Evolutionary conservation across 2,329 filamentous ascomycete genomes (phyloP).

Genomic region (Hypoxylon rubiginosum): DNA sequence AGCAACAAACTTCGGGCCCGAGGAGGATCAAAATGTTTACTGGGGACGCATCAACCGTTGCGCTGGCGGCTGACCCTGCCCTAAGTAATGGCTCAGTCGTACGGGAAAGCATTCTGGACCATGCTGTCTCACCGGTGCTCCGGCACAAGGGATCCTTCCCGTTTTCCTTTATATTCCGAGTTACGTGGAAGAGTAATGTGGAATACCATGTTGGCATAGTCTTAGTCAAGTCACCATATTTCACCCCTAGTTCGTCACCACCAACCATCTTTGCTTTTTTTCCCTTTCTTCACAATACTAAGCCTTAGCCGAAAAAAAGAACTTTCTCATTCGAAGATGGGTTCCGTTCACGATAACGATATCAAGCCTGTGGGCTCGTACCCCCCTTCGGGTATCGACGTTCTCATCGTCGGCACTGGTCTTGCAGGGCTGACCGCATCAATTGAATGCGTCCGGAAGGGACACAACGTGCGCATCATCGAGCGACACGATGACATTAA

Average conservation of each 20-base stretch:
- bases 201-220: constrained; percentile 8
- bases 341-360: constrained; percentile 49
- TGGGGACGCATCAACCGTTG: constrained; percentile 19
- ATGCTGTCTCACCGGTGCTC: constrained; percentile 20
- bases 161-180: constrained; percentile 25
- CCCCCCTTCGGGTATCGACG: constrained; percentile 60
- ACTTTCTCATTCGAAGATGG: constrained; percentile 38
- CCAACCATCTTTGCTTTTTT: constrained; percentile 1
- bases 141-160: constrained; percentile 12
- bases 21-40: constrained; percentile 21
- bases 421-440: constrained; percentile 72
- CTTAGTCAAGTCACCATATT: constrained; percentile 1
- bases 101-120: constrained; percentile 12
- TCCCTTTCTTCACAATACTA: neutral
- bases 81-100: no score
- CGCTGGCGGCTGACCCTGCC: constrained; percentile 18
- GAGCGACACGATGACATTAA: constrained; percentile 64
- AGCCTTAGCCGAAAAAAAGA: neutral
- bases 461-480: constrained; percentile 65
- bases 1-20: constrained; percentile 33
- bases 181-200: constrained; percentile 22
- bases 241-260: constrained; percentile 12
- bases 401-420: constrained; percentile 68
- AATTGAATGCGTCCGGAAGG: constrained; percentile 72
- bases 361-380: constrained; percentile 65